These are phyloP conservation scores for Uromyces viciae-fabae DNA, from an alignment of 1,284 basidiomycete species.

Conservation along the genomic window DNA sequence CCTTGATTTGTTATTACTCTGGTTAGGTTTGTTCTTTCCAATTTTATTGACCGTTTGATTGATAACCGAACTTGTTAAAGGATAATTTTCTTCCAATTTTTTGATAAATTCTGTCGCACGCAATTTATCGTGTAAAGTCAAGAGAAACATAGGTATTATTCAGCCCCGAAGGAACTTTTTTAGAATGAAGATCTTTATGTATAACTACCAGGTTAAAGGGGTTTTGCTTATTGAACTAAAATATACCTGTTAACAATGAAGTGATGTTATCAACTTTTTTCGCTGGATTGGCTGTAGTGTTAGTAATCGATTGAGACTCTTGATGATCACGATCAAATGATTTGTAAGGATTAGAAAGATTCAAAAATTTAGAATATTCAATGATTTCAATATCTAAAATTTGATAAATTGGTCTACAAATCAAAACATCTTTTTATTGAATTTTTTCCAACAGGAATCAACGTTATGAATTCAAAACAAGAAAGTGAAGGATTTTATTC, in stretches of 20 bases:
- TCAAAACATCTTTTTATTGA: constrained; percentile 33
- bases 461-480: too few species aligned
- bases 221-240: too few species aligned
- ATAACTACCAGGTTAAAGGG: too few species aligned
- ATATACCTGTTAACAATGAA: constrained; percentile 20
- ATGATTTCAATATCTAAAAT: constrained; percentile 25
- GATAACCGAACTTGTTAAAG: constrained; percentile 39
- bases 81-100: constrained; percentile 34
- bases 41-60: constrained; percentile 41
- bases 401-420: constrained; percentile 32
- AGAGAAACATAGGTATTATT: not conserved
- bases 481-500: too few species aligned
- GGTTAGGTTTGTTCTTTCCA: constrained; percentile 1
- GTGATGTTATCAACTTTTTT: not conserved
- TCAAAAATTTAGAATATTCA: constrained; percentile 15
- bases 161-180: not conserved
- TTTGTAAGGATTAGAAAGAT: not conserved
- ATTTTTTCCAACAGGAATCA: too few species aligned
- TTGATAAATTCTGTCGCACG: constrained; percentile 39
- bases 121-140: too few species aligned
- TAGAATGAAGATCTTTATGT: too few species aligned
- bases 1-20: not conserved
- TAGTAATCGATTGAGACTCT: too few species aligned
- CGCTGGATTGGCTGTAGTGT: not conserved
- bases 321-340: not conserved